These are phyloP conservation scores for Penicillium olsonii DNA, from an alignment of 2,329 filamentous ascomycete genomes.

Conservation along the genomic window DNA sequence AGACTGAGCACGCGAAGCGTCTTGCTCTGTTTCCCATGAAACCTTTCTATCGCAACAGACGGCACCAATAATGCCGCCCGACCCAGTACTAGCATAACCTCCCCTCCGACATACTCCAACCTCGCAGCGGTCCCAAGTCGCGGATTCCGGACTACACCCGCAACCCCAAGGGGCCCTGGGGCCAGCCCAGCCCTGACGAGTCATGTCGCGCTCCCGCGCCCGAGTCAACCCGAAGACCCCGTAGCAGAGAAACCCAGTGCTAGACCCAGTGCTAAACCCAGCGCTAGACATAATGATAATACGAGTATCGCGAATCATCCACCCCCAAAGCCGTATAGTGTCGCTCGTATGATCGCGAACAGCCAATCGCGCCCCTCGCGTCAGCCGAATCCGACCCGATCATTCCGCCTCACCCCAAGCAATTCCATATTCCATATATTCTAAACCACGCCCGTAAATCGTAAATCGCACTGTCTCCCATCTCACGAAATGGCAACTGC, in stretches of 20 bases:
- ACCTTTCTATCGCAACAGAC: constrained; percentile 1
- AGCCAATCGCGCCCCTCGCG: constrained; percentile 10
- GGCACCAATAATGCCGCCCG: neutral
- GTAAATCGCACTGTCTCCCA: too few relatives aligned
- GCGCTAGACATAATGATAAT: constrained; percentile 13
- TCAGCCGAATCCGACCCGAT: constrained; percentile 1
- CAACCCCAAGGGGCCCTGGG: neutral
- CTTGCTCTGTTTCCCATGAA: neutral
- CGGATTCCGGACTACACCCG: neutral
- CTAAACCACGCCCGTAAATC: too few relatives aligned
- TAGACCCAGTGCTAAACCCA: neutral
- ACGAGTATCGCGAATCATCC: constrained; percentile 9
- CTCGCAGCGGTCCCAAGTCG: neutral
- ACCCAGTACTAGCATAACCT: neutral
- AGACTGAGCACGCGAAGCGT: neutral
- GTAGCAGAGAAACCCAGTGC: neutral
- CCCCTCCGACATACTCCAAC: neutral
- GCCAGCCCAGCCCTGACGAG: neutral
- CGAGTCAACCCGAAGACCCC: neutral
- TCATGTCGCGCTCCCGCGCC: neutral
- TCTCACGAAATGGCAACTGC: too few relatives aligned
- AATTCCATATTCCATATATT: too few relatives aligned
- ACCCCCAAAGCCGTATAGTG: neutral
- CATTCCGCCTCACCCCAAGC: too few relatives aligned
- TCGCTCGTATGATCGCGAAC: constrained; percentile 5